Percentiles rank a stretch among this genome's conserved stretches.
Conservation (phyloP, 1,284 basidiomycete species). For the Irpex sp. region DNA sequence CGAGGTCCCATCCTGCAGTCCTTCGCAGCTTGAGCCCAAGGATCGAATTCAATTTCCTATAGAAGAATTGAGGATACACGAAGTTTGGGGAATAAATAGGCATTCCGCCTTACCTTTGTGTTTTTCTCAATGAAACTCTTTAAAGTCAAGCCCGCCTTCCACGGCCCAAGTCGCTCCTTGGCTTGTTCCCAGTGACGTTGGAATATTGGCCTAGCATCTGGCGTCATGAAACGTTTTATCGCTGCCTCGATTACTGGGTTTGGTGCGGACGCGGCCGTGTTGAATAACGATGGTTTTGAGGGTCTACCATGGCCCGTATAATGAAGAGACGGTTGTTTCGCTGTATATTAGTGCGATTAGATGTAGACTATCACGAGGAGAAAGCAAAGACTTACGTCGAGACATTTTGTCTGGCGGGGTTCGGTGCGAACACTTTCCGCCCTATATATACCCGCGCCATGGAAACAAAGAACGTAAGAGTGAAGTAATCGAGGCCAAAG, state of each 20-base stretch:
- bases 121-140: constrained; percentile 11
- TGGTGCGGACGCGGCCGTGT: neutral
- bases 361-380: neutral
- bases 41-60: constrained; percentile 11
- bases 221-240: constrained; percentile 8
- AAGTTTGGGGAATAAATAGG: neutral
- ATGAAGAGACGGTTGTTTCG: neutral
- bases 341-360: neutral
- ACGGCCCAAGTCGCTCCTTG: constrained; percentile 7
- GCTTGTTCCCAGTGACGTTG: constrained; percentile 11
- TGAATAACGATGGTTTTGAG: constrained; percentile 6
- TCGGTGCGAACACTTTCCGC: neutral
- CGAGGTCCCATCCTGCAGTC: neutral
- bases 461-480: neutral
- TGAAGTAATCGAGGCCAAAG: neutral
- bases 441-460: neutral
- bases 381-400: neutral
- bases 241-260: constrained; percentile 9
- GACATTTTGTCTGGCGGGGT: neutral
- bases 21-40: constrained; percentile 5
- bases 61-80: neutral
- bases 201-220: constrained; percentile 9
- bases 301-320: constrained; percentile 1
- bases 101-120: constrained; percentile 1
- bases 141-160: constrained; percentile 9